These are phyloP conservation scores for Plasmodium knowlesi DNA, from an alignment of 169 alveolate genomes.

Conservation along the genomic window DNA sequence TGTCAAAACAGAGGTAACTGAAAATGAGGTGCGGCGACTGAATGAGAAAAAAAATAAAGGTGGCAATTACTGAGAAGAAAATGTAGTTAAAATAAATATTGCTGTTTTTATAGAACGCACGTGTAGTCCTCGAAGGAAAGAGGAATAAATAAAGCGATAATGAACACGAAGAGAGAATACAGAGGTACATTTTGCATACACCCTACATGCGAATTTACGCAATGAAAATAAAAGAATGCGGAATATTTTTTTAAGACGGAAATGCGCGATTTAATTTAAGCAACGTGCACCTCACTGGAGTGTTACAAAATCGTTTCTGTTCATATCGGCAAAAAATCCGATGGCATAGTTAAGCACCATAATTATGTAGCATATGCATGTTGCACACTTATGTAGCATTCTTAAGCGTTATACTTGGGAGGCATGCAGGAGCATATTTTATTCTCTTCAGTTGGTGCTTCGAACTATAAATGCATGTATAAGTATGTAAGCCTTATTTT, in stretches of 20 bases:
- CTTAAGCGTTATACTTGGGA: background rate
- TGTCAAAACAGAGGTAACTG: background rate
- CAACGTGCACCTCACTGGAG: background rate
- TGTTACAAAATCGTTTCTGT: background rate
- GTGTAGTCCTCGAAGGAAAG: background rate
- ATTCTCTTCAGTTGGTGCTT: background rate
- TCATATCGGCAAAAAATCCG: background rate
- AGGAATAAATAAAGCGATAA: background rate
- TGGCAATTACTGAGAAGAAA: background rate
- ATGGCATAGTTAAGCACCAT: background rate
- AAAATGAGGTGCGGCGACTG: background rate
- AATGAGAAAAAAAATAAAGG: background rate
- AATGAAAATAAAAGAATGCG: too few species aligned
- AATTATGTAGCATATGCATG: background rate
- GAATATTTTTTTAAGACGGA: background rate
- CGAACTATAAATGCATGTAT: background rate
- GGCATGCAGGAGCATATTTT: background rate
- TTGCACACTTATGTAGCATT: background rate
- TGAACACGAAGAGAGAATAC: background rate
- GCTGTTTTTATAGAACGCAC: background rate
- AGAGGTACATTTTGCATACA: background rate
- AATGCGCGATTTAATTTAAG: background rate
- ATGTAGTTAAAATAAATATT: background rate
- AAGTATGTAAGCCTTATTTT: background rate
- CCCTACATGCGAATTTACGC: background rate